Percentiles rank a stretch among this genome's conserved stretches.
Conservation (phyloP, 192 early-diverging fungal genomes). For the Backusella macrospora region DNA sequence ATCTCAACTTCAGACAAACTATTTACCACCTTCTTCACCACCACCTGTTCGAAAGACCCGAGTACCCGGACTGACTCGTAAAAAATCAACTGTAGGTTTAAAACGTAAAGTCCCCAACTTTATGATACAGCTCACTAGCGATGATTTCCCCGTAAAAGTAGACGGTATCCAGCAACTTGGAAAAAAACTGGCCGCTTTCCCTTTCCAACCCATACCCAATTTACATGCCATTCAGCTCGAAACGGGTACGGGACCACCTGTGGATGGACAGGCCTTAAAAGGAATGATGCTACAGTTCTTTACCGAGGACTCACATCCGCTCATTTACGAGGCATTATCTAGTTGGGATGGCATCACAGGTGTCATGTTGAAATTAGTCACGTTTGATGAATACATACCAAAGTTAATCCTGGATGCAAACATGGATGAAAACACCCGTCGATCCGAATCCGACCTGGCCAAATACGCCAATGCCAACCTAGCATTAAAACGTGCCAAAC, state of each 20-base stretch:
- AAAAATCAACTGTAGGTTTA: conserved; percentile 29
- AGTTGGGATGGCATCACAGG: conserved; percentile 20
- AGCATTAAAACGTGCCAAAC: conserved; percentile 14
- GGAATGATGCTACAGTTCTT: not conserved
- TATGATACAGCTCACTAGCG: conserved; percentile 18
- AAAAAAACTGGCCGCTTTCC: conserved; percentile 15
- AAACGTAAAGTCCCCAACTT: conserved; percentile 24
- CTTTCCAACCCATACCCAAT: conserved; percentile 2
- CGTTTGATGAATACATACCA: conserved; percentile 34
- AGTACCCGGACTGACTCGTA: conserved; percentile 23
- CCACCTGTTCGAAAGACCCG: conserved; percentile 22
- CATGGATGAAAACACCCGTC: conserved; percentile 10
- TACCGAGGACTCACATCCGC: not conserved
- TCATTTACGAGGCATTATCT: conserved; percentile 21
- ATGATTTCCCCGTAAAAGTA: conserved; percentile 8
- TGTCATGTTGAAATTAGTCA: conserved; percentile 24
- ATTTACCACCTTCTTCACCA: conserved; percentile 6
- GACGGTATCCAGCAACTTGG: conserved; percentile 18
- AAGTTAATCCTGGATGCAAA: conserved; percentile 22
- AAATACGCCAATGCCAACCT: conserved; percentile 12
- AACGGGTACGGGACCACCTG: not conserved
- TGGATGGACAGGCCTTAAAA: conserved; percentile 28
- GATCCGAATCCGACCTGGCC: conserved; percentile 17
- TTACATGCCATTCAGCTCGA: conserved; percentile 25
- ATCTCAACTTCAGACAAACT: conserved; percentile 3